Base-by-base conservation (phyloP, 768 basidiomycete species). In the Hydnomerulius pinastri region DNA sequence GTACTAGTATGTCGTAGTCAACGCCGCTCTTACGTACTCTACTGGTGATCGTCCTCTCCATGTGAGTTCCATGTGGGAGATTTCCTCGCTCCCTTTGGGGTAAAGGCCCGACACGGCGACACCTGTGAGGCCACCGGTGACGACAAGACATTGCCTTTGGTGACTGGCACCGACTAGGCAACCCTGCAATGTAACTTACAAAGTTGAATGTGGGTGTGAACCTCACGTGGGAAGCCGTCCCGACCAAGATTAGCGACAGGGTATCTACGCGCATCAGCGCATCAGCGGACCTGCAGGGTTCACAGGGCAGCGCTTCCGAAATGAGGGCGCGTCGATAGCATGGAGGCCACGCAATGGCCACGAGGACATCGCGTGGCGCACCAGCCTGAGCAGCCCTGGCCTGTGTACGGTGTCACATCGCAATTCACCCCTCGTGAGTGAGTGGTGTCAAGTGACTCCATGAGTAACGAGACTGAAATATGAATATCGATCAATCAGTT, bases 301-400 rank as follows among this genome's bases (percentile, higher is more conserved):
- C 9, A 4, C 12, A 36, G 42, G 51, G 59, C 24, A 27, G 4
- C n/a, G 4, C 23, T 6, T 10, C 39, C 39, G 24, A 41, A 25
- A 23, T 41, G 23, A 41, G 23, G n/a, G 6, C 39, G 20, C 43
- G 29, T 59, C 55, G 46, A 37, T 53, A 40, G 51, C 60, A 25
- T 64, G 62, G 55, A 40, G 13, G 40, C 58, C 63, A 65, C 24
- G 57, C 44, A 18, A 5, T 40, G 7, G 27, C 51, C 63, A 55
- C 61, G 63, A 51, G 56, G 35, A 12, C 5, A 11, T 7, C 29
- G 43, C 53, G 39, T 57, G 55, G 51, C 49, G 17, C 43, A 21
- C 25, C 37, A 48, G 56, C 54, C 61, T 58, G 49, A 36, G 33
- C 1, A 17, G 20, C 3, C 17, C 2, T 2, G 21, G 10, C 33